phyloP scores from a whole-genome alignment of 1,284 basidiomycete species.

The Microstroma glucosiphilum region DNA sequence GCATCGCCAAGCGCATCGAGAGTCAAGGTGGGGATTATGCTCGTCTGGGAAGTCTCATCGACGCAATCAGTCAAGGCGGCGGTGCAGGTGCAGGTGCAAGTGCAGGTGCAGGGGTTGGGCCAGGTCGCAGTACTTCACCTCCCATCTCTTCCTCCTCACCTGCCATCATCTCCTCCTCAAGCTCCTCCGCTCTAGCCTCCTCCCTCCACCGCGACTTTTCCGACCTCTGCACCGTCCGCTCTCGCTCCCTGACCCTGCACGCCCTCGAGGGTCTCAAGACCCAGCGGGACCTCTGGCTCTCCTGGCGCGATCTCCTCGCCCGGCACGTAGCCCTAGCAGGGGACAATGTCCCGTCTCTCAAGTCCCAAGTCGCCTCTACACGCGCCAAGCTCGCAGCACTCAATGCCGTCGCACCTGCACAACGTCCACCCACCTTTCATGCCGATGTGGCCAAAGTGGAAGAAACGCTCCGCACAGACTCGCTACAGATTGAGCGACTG shows the following conservation, averaged over 20 bases:
- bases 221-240: neutral
- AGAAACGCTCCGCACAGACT: neutral
- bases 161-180: too few species aligned
- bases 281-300: slow-evolving; percentile 28
- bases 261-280: slow-evolving; percentile 8
- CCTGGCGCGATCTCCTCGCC: slow-evolving; percentile 24
- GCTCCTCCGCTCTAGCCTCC: too few species aligned
- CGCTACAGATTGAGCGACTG: neutral
- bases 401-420: neutral
- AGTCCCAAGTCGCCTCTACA: neutral
- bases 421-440: neutral
- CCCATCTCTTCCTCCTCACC: too few species aligned
- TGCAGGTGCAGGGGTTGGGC: neutral
- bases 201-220: neutral
- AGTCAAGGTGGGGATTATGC: neutral
- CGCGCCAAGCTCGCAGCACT: neutral
- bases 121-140: neutral
- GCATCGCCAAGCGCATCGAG: neutral
- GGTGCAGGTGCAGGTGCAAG: neutral
- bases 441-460: neutral
- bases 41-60: neutral
- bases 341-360: slow-evolving; percentile 20
- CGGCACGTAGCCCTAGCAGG: slow-evolving; percentile 24
- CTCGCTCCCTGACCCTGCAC: neutral
- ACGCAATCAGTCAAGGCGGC: neutral